Base-by-base conservation (phyloP, 495 filamentous ascomycete genomes). In the Neurospora africana region DNA sequence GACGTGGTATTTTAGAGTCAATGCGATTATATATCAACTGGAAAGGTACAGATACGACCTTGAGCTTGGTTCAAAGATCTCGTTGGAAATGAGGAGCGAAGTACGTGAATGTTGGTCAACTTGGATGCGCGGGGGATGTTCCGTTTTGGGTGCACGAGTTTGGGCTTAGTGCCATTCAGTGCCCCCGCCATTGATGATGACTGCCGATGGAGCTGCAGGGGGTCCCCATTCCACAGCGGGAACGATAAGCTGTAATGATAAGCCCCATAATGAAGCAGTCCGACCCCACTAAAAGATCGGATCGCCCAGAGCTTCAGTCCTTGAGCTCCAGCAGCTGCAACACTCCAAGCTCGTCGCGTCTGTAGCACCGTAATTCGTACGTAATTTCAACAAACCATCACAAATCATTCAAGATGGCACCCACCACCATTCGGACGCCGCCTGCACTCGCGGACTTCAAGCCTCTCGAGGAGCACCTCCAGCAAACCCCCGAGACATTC, bases 401-500 rank as follows among this genome's bases (percentile, higher is more conserved):
- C 15, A 36, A 8, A 36, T 0, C 4, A 44, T 9, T 40, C 19
- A 76, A 73, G 17, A 84, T 85, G 82, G 69, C 79, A 23, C 78
- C 81, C 23, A 78, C 81, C 13, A 81, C 80, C 9, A 84, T 85
- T 37, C 79, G 82, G 30, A 78, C 75, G 1, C 79, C 83, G 36
- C 83, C 84, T 23, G 78, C 81, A 36, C 76, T 81, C 30, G 70
- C 76, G 47, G 84, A 86, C 72, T 98, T 93, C 84, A 91, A 88
- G 35, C 85, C 89, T 11, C 87, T 99, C 61, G 83, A 87, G 21
- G 89, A 91, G 71, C 92, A 97, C 81, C 93, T 97, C 79, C 89
- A 91, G 36, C 89, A 90, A 73, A 99, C 95, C 10, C 95, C 95
- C 1, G 80, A 83, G 68, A 93, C 90, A 37, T 99, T 98, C 86